phyloP scores from a whole-genome alignment of 164 flowering plant genomes.

The Echeveria elegans region DNA sequence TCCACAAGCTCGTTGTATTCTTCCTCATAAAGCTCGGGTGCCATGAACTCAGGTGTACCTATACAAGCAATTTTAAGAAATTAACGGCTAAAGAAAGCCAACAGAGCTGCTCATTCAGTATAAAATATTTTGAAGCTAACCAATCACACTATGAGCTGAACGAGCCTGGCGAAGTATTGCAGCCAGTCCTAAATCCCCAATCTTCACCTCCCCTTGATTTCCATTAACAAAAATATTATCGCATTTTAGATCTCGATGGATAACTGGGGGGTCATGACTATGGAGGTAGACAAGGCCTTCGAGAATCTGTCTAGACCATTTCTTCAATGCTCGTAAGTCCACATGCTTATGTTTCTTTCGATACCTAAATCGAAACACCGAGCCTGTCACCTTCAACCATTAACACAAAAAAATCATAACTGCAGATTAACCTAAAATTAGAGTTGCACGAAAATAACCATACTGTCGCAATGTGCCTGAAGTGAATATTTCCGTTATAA shows the following conservation, averaged over 20 bases:
- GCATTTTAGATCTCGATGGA: constrained; percentile 91
- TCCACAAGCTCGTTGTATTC: constrained; percentile 96
- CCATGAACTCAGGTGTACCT: constrained; percentile 99
- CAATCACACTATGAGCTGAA: constrained; percentile 90
- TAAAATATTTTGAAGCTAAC: constrained; percentile 21
- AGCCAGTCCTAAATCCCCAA: constrained; percentile 89
- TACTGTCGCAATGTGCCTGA: constrained; percentile 48
- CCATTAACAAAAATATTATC: constrained; percentile 95
- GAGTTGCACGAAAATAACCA: constrained; percentile 15
- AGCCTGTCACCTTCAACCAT: background rate
- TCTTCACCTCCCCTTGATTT: constrained; percentile 91
- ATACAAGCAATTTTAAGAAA: background rate
- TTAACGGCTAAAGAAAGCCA: background rate
- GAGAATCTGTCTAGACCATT: constrained; percentile 91
- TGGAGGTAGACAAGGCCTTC: constrained; percentile 85
- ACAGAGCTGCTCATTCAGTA: background rate
- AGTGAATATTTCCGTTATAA: constrained; percentile 81
- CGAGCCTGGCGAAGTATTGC: constrained; percentile 66
- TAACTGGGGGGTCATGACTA: constrained; percentile 84
- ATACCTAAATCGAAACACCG: constrained; percentile 39
- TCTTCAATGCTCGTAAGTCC: constrained; percentile 83
- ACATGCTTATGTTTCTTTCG: constrained; percentile 89
- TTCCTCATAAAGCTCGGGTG: constrained; percentile 96
- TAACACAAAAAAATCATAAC: background rate
- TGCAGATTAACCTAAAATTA: background rate